Evolutionary conservation across 352 stramenopile genomes (phyloP).

Genomic region (Pythium plurisporium): DNA sequence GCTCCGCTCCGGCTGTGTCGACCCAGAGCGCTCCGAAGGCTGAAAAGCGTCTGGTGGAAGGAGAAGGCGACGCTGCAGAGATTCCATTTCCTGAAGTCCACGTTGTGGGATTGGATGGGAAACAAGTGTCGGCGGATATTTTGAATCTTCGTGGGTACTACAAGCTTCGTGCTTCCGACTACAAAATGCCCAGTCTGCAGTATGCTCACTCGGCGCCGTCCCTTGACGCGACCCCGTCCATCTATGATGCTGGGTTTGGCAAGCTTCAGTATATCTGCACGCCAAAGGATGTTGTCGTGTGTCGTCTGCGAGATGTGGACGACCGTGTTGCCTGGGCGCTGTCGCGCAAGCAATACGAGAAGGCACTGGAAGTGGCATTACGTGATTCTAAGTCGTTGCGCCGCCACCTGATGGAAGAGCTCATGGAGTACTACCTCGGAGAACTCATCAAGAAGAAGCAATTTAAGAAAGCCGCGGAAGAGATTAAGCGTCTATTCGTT

Average conservation of each 20-base stretch:
- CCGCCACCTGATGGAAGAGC: slow-evolving; percentile 48
- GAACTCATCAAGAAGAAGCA: slow-evolving; percentile 70
- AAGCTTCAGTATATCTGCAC: slow-evolving; percentile 76
- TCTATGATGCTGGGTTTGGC: slow-evolving; percentile 68
- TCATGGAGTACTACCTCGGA: slow-evolving; percentile 74
- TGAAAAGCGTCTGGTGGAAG: slow-evolving; percentile 49
- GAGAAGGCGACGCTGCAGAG: slow-evolving; percentile 62
- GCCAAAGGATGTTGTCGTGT: slow-evolving; percentile 84
- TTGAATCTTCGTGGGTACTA: slow-evolving; percentile 73
- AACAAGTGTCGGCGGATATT: slow-evolving; percentile 80
- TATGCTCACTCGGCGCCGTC: slow-evolving; percentile 32
- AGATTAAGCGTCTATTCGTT: slow-evolving; percentile 65
- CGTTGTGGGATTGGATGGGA: slow-evolving; percentile 86
- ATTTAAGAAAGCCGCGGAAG: slow-evolving; percentile 65
- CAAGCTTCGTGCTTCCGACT: slow-evolving; percentile 68
- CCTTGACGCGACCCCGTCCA: slow-evolving; percentile 22
- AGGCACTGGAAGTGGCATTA: slow-evolving; percentile 59
- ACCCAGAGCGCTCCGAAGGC: slow-evolving; percentile 17
- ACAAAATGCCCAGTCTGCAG: slow-evolving; percentile 74
- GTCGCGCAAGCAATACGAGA: slow-evolving; percentile 50
- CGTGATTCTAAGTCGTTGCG: slow-evolving; percentile 52
- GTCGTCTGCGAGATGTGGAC: slow-evolving; percentile 68
- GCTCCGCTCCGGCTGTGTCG: slow-evolving; percentile 25
- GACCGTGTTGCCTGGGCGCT: slow-evolving; percentile 74
- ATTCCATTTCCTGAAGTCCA: slow-evolving; percentile 82